Conservation (phyloP, 352 stramenopile species). For the Phytophthora cactorum region DNA sequence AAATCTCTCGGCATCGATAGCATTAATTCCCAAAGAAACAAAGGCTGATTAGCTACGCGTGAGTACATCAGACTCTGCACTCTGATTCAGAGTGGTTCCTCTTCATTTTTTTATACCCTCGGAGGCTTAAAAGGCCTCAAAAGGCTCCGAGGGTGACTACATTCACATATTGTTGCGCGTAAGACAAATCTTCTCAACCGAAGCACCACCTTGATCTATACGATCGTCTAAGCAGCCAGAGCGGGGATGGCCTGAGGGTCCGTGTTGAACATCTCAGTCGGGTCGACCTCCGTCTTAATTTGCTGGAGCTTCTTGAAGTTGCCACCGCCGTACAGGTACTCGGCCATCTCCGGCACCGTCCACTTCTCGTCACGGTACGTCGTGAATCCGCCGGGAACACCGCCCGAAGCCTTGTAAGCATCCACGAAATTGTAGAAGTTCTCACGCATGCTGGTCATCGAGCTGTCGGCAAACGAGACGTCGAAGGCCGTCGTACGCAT, state of each 20-base stretch:
- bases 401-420: conserved; percentile 5
- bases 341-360: neutral
- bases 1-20: too few relatives aligned
- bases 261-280: conserved; percentile 1
- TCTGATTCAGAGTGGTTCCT: too few relatives aligned
- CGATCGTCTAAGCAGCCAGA: neutral
- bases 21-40: too few relatives aligned
- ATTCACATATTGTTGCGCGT: neutral
- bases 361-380: conserved; percentile 2
- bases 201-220: neutral
- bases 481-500: neutral
- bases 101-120: neutral
- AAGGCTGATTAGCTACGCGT: too few relatives aligned
- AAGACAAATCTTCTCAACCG: neutral
- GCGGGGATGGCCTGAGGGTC: conserved; percentile 7
- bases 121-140: neutral
- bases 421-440: conserved; percentile 9
- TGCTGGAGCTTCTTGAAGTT: conserved; percentile 6
- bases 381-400: conserved; percentile 1
- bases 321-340: conserved; percentile 1
- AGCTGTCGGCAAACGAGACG: neutral
- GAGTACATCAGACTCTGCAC: too few relatives aligned
- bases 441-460: neutral
- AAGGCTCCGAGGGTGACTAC: neutral
- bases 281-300: conserved; percentile 5